phyloP scores from a whole-genome alignment of 1,284 basidiomycete species.

The Heterobasidion occidentale region DNA sequence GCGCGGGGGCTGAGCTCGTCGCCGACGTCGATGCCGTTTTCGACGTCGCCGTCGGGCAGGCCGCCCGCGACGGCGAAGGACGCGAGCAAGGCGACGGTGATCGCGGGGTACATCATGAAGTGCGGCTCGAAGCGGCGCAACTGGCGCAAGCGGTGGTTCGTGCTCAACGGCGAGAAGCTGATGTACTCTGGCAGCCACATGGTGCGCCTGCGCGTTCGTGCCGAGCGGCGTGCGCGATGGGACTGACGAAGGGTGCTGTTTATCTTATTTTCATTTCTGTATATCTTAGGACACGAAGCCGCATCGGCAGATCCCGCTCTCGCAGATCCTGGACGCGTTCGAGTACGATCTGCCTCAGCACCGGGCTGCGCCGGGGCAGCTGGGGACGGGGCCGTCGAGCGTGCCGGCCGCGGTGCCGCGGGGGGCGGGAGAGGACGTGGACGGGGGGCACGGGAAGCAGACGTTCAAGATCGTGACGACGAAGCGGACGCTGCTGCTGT shows the following conservation, averaged over 20 bases:
- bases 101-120: constrained; percentile 95
- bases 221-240: constrained; percentile 4
- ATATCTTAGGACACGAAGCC: constrained; percentile 74
- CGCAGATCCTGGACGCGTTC: constrained; percentile 86
- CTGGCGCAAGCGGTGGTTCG: constrained; percentile 95
- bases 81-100: constrained; percentile 41
- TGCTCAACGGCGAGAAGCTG: constrained; percentile 74
- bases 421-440: constrained; percentile 31
- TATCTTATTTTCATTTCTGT: background rate
- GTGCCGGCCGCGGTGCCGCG: constrained; percentile 15
- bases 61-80: constrained; percentile 33
- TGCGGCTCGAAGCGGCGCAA: constrained; percentile 88
- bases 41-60: constrained; percentile 29
- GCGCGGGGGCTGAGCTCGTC: constrained; percentile 13
- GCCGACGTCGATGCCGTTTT: constrained; percentile 4
- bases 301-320: constrained; percentile 79
- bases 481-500: constrained; percentile 82
- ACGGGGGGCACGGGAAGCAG: constrained; percentile 38
- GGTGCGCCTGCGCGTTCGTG: constrained; percentile 38
- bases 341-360: constrained; percentile 66
- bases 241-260: background rate
- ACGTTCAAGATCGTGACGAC: constrained; percentile 97
- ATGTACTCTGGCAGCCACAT: constrained; percentile 86
- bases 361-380: background rate
- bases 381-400: background rate